Evolutionary conservation across 2,329 filamentous ascomycete genomes (phyloP), one percentile per base, ranked within the genome.

Genomic region (Tolypocladium album): DNA sequence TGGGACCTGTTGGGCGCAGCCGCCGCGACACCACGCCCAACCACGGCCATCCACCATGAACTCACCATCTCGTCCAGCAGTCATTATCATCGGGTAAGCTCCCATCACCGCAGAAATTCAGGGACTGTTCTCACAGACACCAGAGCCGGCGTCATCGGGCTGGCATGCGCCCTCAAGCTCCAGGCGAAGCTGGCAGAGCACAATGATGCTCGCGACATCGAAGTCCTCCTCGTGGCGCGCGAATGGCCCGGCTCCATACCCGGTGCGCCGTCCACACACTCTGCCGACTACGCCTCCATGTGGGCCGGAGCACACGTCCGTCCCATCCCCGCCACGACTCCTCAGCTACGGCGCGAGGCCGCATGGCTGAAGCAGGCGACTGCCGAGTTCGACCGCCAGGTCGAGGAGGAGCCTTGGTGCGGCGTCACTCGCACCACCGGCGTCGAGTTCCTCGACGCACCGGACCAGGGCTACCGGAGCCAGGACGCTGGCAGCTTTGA

Each of bases 221-320:
- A 63, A 0, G 61, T 74, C 0, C 61, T 73, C 4, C 59, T 74
- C 8, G 67, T 70, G 2, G 66, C 72, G 2, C 66, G 68, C 39
- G 72, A 74, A 66, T 74, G 72, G 72, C 72, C 72, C 9, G 67
- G 63, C 8, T 71, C 69, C 20, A 70, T 72, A 1, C 70, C 71
- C 0, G 71, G 71, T 0, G 67, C 68, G 0, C 68, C 71, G 0
- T 58, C 63, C 1, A 13, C 56, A 1, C 70, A 71, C 58, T 74
- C 72, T 0, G 63, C 65, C 27, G 67, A 84, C 71, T 84, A 78
- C 67, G 79, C 82, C 17, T 84, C 82, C 38, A 80, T 81, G 58
- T 84, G 81, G 81, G 82, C 76, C 42, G 82, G 82, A 13, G 81
- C 82, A 2, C 80, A 84, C 66, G 81, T 82, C 63, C 76, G 81